Evolutionary conservation across 2,329 filamentous ascomycete genomes (phyloP), one percentile per base, ranked within the genome.

Genomic region (Akanthomyces uredinophilus): DNA sequence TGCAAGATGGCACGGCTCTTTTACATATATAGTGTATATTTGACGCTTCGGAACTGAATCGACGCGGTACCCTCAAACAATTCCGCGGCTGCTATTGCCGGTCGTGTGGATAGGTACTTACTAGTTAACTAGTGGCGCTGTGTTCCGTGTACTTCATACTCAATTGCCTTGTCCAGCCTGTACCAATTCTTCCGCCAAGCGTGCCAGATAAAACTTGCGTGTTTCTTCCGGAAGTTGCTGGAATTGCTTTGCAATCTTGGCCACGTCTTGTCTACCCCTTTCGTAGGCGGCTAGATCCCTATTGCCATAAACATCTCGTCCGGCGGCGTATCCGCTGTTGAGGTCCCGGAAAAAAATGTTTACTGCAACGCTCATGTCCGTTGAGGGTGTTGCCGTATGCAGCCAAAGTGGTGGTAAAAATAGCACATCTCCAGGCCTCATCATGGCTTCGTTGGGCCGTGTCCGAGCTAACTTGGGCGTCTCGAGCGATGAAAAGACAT

Each of bases 291-390:
- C 88, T 55, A 96, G 73, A 73, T 96, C 93, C 44, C 91, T 82
- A 70, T 96, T 96, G 1, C 91, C 92, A 70, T 96, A 96, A 0
- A 96, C 88, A 71, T 96, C 92, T 66, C 87, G 83, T 1, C 92
- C 92, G 1, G 82, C 73, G 1, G 91, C 86, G 71, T 95, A 95
- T 1, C 83, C 86, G 3, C 72, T 77, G 3, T 86, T 77, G 11
- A 95, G 78, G 64, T 87, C 88, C 49, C 87, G 85, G 76, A 96
- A 96, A 78, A 96, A 96, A 32, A 94, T 83, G 71, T 96, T 96
- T n/a, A 96, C 87, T 1, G 91, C 91, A 8, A 96, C 80, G 67
- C 90, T 92, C 64, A 85, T 72, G 50, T 78, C 72, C 8, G 82
- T 76, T 1, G 74, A 79, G 1, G 88, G 87, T 0, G 82, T 80